Percentiles rank a stretch among this genome's conserved stretches.
phyloP scores from a whole-genome alignment of 176 grass and related monocot genomes.

The Areca catechu region DNA sequence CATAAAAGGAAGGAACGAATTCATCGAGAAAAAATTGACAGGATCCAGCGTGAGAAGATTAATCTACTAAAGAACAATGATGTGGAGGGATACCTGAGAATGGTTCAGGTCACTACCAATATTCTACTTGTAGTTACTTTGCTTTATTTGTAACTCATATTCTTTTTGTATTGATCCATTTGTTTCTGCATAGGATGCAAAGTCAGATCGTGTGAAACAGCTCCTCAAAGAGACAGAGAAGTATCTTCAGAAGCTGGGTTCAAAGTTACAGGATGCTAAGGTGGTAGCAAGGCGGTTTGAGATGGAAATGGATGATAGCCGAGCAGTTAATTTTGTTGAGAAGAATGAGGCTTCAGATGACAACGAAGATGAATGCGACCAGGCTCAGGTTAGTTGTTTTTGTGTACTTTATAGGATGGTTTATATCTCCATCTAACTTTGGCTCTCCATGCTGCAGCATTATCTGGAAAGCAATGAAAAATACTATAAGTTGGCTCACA shows the following conservation, averaged over 20 bases:
- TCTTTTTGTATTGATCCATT: slow-evolving; percentile 8
- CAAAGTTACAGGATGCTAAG: slow-evolving; percentile 62
- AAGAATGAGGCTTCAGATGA: slow-evolving; percentile 61
- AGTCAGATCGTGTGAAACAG: slow-evolving; percentile 95
- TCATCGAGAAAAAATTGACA: slow-evolving; percentile 88
- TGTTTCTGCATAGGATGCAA: slow-evolving; percentile 72
- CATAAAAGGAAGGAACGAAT: slow-evolving; percentile 96
- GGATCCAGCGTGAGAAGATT: slow-evolving; percentile 95
- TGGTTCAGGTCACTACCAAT: slow-evolving; percentile 65
- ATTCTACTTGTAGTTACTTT: slow-evolving; percentile 16
- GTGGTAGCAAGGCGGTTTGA: slow-evolving; percentile 33
- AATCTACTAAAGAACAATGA: slow-evolving; percentile 99
- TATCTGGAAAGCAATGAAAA: slow-evolving; percentile 99
- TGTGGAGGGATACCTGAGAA: slow-evolving; percentile 97
- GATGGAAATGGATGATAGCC: slow-evolving; percentile 29
- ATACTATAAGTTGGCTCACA: slow-evolving; percentile 93
- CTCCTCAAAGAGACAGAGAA: slow-evolving; percentile 97
- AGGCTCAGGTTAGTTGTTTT: slow-evolving; percentile 56
- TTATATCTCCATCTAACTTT: slow-evolving; percentile 26
- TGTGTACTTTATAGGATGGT: slow-evolving; percentile 7
- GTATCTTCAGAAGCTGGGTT: slow-evolving; percentile 88
- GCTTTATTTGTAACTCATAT: slow-evolving; percentile 9
- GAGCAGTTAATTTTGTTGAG: slow-evolving; percentile 40
- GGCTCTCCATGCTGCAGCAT: slow-evolving; percentile 54
- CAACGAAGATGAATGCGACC: slow-evolving; percentile 89